Base-by-base conservation (phyloP, 2,329 filamentous ascomycete genomes). In the Phialocephala subalpina region DNA sequence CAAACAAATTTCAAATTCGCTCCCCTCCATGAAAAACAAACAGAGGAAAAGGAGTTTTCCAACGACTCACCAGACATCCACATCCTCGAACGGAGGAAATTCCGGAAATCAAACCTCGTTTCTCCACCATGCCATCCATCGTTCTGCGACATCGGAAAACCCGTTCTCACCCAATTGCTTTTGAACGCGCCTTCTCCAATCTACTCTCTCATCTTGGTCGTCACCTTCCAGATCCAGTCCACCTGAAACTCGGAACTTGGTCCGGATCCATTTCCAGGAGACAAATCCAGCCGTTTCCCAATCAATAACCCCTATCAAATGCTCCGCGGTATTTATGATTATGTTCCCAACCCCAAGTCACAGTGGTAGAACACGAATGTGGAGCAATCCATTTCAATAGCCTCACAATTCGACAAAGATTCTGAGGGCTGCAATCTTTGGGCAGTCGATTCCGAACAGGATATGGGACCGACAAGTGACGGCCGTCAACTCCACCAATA, bases 271-370 rank as follows among this genome's bases (percentile, higher is more conserved):
- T 59, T 62, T 56, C 53, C 35, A 62, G n/a, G 56, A 33, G 59
- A 66, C 56, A 66, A 66, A 63, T 27, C 60, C 56, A 62, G 64
- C 64, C 27, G 64, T 66, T 56, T 66, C 60, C 64, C 45, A 66
- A 55, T 62, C 42, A 62, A 62, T 62, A 27, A 62, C 62, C 25
- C 64, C 64, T 58, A 63, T 55, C 58, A 36, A 58, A 11, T 35
- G 18, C 1, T 40, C 42, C 55, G 53, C 18, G 53, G 33, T 33
- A 27, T 57, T 53, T 47, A 63, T 20, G 58, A 66, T 60, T 42
- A 66, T 66, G 29, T 66, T 66, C 33, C 57, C 38, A 14, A 40
- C 57, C 60, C 47, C 25, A 63, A 66, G 60, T 66, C 49, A 38
- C 22, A 66, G 40, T 63, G 40, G 40, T 66, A 66, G 40, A 66